Evolutionary conservation across 2,329 filamentous ascomycete species (phyloP), one percentile per base, ranked within the genome.

Genomic region (Arthroderma sp.): DNA sequence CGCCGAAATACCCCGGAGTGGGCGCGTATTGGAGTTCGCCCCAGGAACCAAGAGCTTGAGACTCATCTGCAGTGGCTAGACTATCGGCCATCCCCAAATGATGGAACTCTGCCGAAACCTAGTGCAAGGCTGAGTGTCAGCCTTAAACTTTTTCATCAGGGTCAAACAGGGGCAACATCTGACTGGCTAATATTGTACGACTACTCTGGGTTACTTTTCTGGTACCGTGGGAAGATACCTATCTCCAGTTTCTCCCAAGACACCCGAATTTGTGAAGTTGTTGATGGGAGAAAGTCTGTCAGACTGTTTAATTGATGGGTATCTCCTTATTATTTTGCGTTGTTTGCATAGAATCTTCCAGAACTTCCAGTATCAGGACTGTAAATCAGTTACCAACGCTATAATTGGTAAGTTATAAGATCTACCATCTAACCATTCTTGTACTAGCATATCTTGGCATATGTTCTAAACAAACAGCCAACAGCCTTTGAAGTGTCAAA

Each of bases 271-370:
- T 32, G 39, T 32, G 39, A 7, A 31, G 39, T 10, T 31, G 29
- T 29, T 29, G 22, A 4, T n/a, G 27, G 9, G 27, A 22, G 29
- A 33, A 43, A 33, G 40, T 22, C 31, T 33, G 36, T 43, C 7
- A 36, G 40, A n/a, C 39, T 31, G 28, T 5, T 5, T 31, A 31
- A n/a, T 10, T 11, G 15, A n/a, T 27, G 36, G n/a, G 30, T 33
- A 36, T 36, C 32, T 33, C 36, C 32, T 34, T 43, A 33, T n/a
- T n/a, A n/a, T n/a, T 43, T 43, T 43, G 31, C 22, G 27, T 43
- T 9, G 30, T 43, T 43, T 43, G 40, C 40, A 43, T 43, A 9
- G 31, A 43, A 43, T 38, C 36, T 38, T 38, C 36, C 9, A 38
- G 36, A 11, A 36, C n/a, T 30, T 27, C 36, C 29, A 33, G 15